Percentiles rank a stretch among this genome's conserved stretches.
Conservation (phyloP, 768 basidiomycete genomes). For the Termitomyces sp. region DNA sequence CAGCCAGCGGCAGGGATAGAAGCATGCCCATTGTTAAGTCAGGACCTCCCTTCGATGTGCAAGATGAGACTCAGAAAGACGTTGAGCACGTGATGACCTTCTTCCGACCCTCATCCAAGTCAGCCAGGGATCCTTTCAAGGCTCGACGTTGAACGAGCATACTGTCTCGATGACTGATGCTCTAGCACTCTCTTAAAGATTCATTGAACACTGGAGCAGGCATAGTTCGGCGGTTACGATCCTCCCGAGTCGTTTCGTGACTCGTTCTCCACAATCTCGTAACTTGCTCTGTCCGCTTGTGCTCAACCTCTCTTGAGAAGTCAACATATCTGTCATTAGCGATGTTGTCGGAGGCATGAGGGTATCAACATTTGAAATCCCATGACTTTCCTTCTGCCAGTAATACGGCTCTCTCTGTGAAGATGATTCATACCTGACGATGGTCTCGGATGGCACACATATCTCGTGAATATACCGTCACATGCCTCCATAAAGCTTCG, state of each 20-base stretch:
- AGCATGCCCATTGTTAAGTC: constrained; percentile 78
- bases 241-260: neutral
- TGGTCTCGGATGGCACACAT: neutral
- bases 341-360: no score
- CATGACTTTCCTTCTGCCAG: neutral
- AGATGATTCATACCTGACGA: neutral
- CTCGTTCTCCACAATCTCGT: neutral
- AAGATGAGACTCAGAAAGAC: no score
- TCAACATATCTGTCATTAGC: no score
- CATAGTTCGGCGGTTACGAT: no score
- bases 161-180: neutral
- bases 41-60: no score
- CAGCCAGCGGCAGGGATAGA: constrained; percentile 68
- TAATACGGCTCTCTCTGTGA: neutral
- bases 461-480: neutral
- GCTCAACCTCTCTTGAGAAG: neutral
- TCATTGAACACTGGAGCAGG: neutral
- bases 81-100: constrained; percentile 6
- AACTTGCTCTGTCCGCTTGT: neutral
- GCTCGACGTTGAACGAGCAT: neutral
- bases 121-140: neutral
- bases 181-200: no score
- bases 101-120: neutral
- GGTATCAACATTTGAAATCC: neutral
- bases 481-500: neutral